Conservation (phyloP, 2,329 filamentous ascomycete species). For the Podosphaera xanthii region DNA sequence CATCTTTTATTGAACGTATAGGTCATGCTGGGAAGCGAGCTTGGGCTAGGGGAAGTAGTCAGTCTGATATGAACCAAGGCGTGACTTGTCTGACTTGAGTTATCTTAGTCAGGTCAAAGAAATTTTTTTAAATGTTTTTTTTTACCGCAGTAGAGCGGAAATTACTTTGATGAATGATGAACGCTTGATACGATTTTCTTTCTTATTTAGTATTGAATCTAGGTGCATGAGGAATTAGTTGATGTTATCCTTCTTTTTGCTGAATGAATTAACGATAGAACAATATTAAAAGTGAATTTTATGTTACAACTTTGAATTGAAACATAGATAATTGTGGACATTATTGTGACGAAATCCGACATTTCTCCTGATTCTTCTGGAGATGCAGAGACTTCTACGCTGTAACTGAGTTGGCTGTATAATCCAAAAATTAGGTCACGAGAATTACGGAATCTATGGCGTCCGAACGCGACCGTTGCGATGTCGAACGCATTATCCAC, state of each 20-base stretch:
- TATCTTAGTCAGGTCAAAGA: not conserved
- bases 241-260: not conserved
- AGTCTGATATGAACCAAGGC: constrained; percentile 15
- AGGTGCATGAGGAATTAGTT: not conserved
- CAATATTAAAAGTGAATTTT: not conserved
- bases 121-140: not conserved
- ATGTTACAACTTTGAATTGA: not conserved
- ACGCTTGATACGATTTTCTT: not conserved
- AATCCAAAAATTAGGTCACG: too few species aligned
- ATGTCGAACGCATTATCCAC: too few species aligned
- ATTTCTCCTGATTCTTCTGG: too few species aligned
- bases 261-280: not conserved
- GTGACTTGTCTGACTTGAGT: not conserved
- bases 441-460: too few species aligned
- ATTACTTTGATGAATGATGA: not conserved
- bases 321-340: not conserved
- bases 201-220: not conserved
- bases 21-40: not conserved
- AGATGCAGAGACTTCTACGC: too few species aligned
- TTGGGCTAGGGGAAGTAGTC: constrained; percentile 2
- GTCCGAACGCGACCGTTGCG: too few species aligned
- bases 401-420: too few species aligned
- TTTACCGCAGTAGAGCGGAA: not conserved
- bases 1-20: not conserved
- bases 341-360: too few species aligned